A percentile compares a stretch with the other conserved stretches of the same genome.
These are phyloP conservation scores for Penicillium crustosum DNA, from an alignment of 2,329 filamentous ascomycete species.

Conservation along the genomic window DNA sequence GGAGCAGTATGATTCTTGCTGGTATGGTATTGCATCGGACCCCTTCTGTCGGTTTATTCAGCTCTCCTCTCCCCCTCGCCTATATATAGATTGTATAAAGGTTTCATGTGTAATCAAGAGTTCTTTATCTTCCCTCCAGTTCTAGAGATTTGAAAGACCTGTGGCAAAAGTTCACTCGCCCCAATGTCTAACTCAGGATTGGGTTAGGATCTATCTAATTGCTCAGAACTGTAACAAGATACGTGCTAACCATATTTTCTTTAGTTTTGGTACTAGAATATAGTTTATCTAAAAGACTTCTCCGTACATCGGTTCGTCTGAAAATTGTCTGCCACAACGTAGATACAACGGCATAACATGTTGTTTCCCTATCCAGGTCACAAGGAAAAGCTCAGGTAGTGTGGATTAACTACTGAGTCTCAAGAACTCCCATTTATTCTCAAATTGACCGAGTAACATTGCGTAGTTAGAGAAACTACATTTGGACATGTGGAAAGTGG, in stretches of 20 bases:
- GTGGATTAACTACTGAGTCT: background rate
- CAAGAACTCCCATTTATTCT: background rate
- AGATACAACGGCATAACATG: background rate
- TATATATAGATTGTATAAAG: background rate
- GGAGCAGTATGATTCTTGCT: too few species aligned
- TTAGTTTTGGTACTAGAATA: background rate
- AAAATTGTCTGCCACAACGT: background rate
- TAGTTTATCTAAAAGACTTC: background rate
- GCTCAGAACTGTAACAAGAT: background rate
- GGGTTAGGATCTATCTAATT: too few species aligned
- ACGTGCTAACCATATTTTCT: background rate
- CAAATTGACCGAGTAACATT: background rate
- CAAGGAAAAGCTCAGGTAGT: background rate
- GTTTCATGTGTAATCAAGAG: too few species aligned
- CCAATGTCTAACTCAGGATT: background rate
- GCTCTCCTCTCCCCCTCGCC: background rate
- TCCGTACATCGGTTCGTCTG: background rate
- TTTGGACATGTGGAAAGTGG: background rate
- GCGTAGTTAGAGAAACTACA: background rate
- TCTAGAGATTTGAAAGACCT: background rate
- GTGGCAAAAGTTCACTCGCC: background rate
- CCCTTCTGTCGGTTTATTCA: background rate
- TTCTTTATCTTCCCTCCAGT: background rate
- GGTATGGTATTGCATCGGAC: background rate
- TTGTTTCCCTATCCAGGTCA: background rate